phyloP scores from a whole-genome alignment of 306 rosid species.

The Rubus idaeus region DNA sequence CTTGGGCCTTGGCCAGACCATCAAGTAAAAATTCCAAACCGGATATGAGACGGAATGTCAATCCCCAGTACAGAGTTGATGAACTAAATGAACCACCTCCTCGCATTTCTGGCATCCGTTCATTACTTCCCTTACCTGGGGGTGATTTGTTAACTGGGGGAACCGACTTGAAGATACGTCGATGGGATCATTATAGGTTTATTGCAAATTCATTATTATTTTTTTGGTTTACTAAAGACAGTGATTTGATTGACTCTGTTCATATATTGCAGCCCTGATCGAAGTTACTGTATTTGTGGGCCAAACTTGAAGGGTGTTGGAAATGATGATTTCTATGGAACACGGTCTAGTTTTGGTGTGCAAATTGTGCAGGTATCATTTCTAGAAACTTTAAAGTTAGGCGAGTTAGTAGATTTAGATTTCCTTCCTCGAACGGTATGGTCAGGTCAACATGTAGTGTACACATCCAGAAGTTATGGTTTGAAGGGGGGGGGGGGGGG shows the following conservation, averaged over 20 bases:
- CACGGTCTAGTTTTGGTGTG: slow-evolving; percentile 81
- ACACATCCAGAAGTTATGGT: neutral
- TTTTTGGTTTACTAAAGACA: slow-evolving; percentile 17
- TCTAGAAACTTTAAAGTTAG: slow-evolving; percentile 10
- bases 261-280: slow-evolving; percentile 68
- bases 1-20: slow-evolving; percentile 88
- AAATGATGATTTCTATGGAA: slow-evolving; percentile 70
- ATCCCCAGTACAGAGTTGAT: slow-evolving; percentile 83
- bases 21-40: slow-evolving; percentile 55
- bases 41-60: slow-evolving; percentile 68
- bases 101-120: slow-evolving; percentile 83
- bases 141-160: slow-evolving; percentile 95
- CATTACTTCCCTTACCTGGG: slow-evolving; percentile 94
- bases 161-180: slow-evolving; percentile 91
- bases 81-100: slow-evolving; percentile 87
- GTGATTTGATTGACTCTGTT: slow-evolving; percentile 21
- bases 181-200: slow-evolving; percentile 93
- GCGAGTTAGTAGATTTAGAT: neutral
- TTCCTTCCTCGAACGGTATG: neutral
- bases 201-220: slow-evolving; percentile 22
- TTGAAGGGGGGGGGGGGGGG: no score
- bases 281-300: slow-evolving; percentile 88
- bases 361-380: slow-evolving; percentile 90
- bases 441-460: neutral
- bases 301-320: slow-evolving; percentile 80